Evolutionary conservation across 768 basidiomycete species (phyloP).

Genomic region (Hypsizygus marmoreus): DNA sequence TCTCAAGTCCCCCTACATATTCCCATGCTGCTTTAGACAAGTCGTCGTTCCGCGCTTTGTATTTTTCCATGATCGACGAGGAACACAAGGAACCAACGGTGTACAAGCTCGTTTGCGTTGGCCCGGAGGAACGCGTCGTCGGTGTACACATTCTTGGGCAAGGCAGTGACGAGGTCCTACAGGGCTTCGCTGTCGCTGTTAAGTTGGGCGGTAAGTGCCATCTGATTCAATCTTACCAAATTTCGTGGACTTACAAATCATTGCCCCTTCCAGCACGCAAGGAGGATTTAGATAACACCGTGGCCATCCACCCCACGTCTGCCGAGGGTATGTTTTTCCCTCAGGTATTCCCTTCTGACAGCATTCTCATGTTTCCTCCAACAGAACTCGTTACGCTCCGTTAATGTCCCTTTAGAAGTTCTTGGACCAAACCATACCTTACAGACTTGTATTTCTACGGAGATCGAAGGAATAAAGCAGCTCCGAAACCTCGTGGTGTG

Average conservation of each 20-base stretch:
- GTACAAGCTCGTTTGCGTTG: constrained; percentile 88
- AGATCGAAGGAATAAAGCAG: too few species aligned
- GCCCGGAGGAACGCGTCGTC: constrained; percentile 93
- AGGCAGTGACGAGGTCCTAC: constrained; percentile 92
- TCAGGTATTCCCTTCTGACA: too few species aligned
- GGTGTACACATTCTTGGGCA: constrained; percentile 91
- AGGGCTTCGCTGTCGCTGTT: constrained; percentile 96
- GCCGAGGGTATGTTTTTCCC: constrained; percentile 66
- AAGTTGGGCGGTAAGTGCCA: constrained; percentile 78
- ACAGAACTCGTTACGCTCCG: constrained; percentile 56
- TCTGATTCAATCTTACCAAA: constrained; percentile 1
- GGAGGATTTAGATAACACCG: constrained; percentile 81
- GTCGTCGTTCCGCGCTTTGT: constrained; percentile 79
- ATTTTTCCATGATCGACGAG: constrained; percentile 89
- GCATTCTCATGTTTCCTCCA: too few species aligned
- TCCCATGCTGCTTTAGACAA: constrained; percentile 54
- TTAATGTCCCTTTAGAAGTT: constrained; percentile 15
- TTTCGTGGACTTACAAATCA: constrained; percentile 2
- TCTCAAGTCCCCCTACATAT: not conserved
- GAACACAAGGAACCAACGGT: constrained; percentile 93
- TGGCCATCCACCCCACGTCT: constrained; percentile 91
- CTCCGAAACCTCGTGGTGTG: too few species aligned
- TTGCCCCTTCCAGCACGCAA: constrained; percentile 56
- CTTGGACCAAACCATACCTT: too few species aligned
- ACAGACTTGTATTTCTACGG: constrained; percentile 7